Evolutionary conservation across 176 grass and related monocot genomes (phyloP), one percentile per base, ranked within the genome.

Genomic region (Triticum urartu): DNA sequence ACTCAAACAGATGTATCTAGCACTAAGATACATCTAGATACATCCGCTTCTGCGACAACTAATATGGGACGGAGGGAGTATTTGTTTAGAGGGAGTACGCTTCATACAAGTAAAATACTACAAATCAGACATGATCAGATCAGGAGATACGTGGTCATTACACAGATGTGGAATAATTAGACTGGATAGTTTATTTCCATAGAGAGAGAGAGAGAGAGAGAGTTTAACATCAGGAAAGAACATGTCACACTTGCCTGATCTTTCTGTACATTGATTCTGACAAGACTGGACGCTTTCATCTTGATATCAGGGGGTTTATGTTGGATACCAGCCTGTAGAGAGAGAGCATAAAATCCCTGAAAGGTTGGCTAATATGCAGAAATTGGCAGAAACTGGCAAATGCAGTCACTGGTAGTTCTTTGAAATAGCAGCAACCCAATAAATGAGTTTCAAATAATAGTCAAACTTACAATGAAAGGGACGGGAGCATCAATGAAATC

Each of bases 401-500:
- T 83, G 47, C 6, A 8, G 26, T 81, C 61, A 75, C 30, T 72
- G 30, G n/a, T 38, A 20, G 62, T 65, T 88, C 47, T 33, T 34
- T 83, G 6, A 77, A 62, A 73, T 21, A 79, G 18, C 58, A 84
- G 8, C 11, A 70, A 79, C 36, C 58, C 54, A 79, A 87, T 66
- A 68, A 80, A 78, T 85, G 47, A 73, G 28, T 26, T 84, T 75
- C 5, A 47, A 75, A 79, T 65, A 28, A 62, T 42, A 66, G 68
- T 48, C 13, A 35, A 52, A 85, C 96, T 98, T 91, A 98, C 97
- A 92, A 98, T 91, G 85, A 94, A 98, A 86, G 97, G 97, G 78
- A 98, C 97, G 3, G 97, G 97, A 48, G 97, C 97, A 85, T 98
- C 97, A 86, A 98, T 77, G 68, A 98, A 92, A 88, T 94, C 97